Conservation (phyloP, 345 rosid species). For the Ceriops decandra region DNA sequence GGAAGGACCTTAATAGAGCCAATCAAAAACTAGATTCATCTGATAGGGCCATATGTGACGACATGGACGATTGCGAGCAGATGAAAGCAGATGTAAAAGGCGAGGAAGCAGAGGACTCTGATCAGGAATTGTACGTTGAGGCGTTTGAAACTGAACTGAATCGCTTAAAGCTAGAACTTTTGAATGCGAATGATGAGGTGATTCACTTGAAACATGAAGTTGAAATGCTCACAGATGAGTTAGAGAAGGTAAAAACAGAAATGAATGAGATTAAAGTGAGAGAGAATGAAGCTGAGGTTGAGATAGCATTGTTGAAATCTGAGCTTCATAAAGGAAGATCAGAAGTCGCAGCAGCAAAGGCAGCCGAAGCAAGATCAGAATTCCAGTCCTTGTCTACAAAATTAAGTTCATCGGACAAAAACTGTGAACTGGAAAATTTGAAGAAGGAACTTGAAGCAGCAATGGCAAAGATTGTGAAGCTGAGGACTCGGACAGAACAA, state of each 20-base stretch:
- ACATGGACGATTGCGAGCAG: constrained; percentile 12
- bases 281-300: constrained; percentile 35
- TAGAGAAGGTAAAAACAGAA: constrained; percentile 24
- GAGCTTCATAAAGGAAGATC: constrained; percentile 36
- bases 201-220: constrained; percentile 15
- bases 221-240: constrained; percentile 22
- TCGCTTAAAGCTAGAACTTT: constrained; percentile 22
- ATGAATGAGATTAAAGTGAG: constrained; percentile 22
- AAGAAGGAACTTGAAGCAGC: constrained; percentile 41
- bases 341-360: constrained; percentile 34
- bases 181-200: constrained; percentile 25
- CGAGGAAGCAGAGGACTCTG: constrained; percentile 30
- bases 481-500: constrained; percentile 49
- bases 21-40: constrained; percentile 22
- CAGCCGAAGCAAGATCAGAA: constrained; percentile 41
- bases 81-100: constrained; percentile 24
- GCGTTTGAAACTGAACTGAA: constrained; percentile 31
- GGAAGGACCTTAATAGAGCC: constrained; percentile 26
- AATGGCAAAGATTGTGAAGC: constrained; percentile 29
- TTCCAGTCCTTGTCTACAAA: constrained; percentile 27
- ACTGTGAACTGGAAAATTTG: constrained; percentile 22
- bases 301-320: constrained; percentile 35
- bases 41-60: constrained; percentile 26
- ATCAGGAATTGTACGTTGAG: constrained; percentile 21
- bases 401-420: background rate